Evolutionary conservation across 2,329 filamentous ascomycete species (phyloP), one percentile per base, ranked within the genome.

Genomic region (Thermothelomyces thermophilus): DNA sequence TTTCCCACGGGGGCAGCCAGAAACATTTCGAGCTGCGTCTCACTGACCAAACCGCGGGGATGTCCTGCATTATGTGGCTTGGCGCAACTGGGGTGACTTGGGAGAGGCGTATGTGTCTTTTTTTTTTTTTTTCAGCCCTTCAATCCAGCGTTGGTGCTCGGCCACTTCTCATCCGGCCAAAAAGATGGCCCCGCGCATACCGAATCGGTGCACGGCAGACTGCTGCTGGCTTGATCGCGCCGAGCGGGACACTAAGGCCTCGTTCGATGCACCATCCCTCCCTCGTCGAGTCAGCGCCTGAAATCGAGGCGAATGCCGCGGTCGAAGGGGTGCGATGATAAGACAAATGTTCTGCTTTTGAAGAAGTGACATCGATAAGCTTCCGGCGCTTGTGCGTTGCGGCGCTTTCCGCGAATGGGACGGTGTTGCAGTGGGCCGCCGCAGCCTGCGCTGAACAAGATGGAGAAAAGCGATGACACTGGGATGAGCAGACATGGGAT

Each of bases 131-230:
- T n/a, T n/a, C n/a, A n/a, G n/a, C n/a, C n/a, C n/a, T n/a, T n/a
- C n/a, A n/a, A n/a, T n/a, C n/a, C n/a, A n/a, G n/a, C 6, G 19
- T 39, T 39, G 7, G 33, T 36, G 24, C 16, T 31, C 36, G 36
- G 36, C 11, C 33, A 28, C n/a, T 41, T 30, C 35, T 40, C 40
- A 33, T 26, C 24, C 9, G 5, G 35, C 31, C 36, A 33, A 40
- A 43, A 43, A 34, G 28, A 28, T 44, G 46, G 37, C 41, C 24
- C 41, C 48, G 41, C 46, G 48, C 48, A 41, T 42, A 24, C 36
- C 36, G 36, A 39, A 20, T 30, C 39, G 34, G 39, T 39, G 34
- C 37, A 46, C 43, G 9, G 5, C 5, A 26, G 39, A 34, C 48
- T 20, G 14, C 43, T 39, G 48, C 43, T 42, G 37, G 36, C 30